A percentile compares a stretch with the other conserved stretches of the same genome.
These are phyloP conservation scores for Apostasia shenzhenica DNA, from an alignment of 106 monocot species.

Conservation along the genomic window DNA sequence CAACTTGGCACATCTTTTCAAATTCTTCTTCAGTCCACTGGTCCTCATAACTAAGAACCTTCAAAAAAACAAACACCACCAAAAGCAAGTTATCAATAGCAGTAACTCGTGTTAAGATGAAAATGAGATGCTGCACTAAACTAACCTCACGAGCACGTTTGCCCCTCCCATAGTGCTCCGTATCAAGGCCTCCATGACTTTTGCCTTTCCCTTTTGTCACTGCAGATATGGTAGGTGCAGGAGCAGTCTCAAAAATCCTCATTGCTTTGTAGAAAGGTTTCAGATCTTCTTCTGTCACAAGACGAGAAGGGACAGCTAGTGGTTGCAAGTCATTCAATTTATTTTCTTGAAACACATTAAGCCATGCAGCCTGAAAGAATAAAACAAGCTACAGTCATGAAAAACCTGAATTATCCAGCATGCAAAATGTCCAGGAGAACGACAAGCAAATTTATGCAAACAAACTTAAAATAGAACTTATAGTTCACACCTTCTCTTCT, in stretches of 20 bases:
- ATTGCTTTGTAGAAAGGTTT: slow-evolving; percentile 65
- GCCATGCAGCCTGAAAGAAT: slow-evolving; percentile 60
- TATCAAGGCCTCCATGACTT: slow-evolving; percentile 53
- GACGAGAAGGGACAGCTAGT: slow-evolving; percentile 65
- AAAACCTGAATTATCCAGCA: not conserved
- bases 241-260: slow-evolving; percentile 44
- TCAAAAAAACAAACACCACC: slow-evolving; percentile 4
- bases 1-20: slow-evolving; percentile 93
- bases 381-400: not conserved
- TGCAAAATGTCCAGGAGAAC: not conserved
- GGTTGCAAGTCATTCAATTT: slow-evolving; percentile 22
- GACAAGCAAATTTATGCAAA: not conserved
- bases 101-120: not conserved
- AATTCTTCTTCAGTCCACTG: slow-evolving; percentile 99
- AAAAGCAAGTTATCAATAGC: not conserved
- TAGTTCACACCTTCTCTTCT: slow-evolving; percentile 61
- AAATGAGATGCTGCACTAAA: not conserved
- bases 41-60: slow-evolving; percentile 97
- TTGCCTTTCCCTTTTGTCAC: slow-evolving; percentile 50
- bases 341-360: slow-evolving; percentile 43
- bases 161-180: slow-evolving; percentile 95
- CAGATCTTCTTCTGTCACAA: slow-evolving; percentile 91
- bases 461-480: slow-evolving; percentile 4
- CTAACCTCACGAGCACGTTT: slow-evolving; percentile 97
- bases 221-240: not conserved